Evolutionary conservation across 495 filamentous ascomycete species (phyloP), one percentile per base, ranked within the genome.

Genomic region (Filosporella fistucella): DNA sequence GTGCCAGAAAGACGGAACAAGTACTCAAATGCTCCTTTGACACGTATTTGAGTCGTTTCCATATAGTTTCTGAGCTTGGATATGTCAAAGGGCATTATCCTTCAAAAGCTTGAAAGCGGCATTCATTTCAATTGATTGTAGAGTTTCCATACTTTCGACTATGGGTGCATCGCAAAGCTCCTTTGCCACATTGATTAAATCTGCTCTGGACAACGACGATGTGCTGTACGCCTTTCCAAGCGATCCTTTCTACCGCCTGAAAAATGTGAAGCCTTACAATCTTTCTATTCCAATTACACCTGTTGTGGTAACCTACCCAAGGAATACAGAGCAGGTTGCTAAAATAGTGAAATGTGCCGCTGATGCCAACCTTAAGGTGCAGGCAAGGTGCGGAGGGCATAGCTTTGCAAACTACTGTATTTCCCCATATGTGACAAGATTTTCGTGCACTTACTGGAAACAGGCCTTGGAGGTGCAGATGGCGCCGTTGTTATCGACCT

Each of bases 301-400:
- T 1, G 70, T 68, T 21, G 85, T 77, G 0, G 69, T 89, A 22
- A 77, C 78, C 1, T 71, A 79, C 11, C 87, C 87, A 0, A 58
- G 70, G 12, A 77, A 68, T 0, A 57, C 74, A 0, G 47, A 75
- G 7, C 72, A 89, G 41, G 72, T 89, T 12, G 70, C 81, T 1
- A 68, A 58, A 17, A 68, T 80, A 2, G 68, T 87, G 13, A 69
- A 70, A 46, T 87, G 82, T 49, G 84, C 82, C 0, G 64, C 57
- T 0, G 51, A 62, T 4, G 63, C 71, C 42, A 66, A 63, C 35
- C 63, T 78, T 52, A 81, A 82, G 51, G 81, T 89, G 16, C 83
- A 86, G 51, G 69, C 85, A 11, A 77, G 71, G 52, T 78, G 77
- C 41, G 86, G 87, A 6, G 88, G 88, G 0, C 88, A 90, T 55